Base-by-base conservation (phyloP, 2,329 filamentous ascomycete species). In the Pseudohalonectria lignicola region DNA sequence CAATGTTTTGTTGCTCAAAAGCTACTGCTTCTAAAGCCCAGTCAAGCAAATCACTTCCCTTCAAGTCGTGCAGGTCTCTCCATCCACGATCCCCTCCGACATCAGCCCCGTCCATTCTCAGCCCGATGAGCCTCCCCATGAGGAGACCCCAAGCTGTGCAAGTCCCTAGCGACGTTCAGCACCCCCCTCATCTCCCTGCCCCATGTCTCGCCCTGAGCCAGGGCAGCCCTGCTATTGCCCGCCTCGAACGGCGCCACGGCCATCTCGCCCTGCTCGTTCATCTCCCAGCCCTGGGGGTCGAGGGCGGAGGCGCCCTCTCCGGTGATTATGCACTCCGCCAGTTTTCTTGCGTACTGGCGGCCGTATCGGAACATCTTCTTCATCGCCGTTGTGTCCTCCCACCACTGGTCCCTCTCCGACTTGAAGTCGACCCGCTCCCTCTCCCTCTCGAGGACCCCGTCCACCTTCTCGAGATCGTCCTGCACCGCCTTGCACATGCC, bases 221-320 rank as follows among this genome's bases (percentile, higher is more conserved):
- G n/a, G n/a, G 33, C 21, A 35, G 21, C 33, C 33, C 9, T 8
- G 11, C 19, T 20, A 13, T 17, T 25, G 12, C 36, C 32, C 19
- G 12, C 13, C 29, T 37, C 18, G 10, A 37, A 32, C 1, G 6
- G n/a, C 18, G 31, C 36, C 10, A 37, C 15, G 11, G 29, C 29
- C 29, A 37, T 25, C 29, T 25, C 20, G 7, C 36, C 36, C 16
- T 16, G 12, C 19, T 37, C 36, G 20, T 37, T 28, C 8, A 37
- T 13, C 18, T 32, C 28, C 23, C 23, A 26, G 8, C 23, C 23
- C 12, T 12, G 8, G 23, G 23, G 7, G 23, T 7, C 12, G 23
- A 26, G 23, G 12, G 23, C 23, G 23, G 23, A 26, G 23, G 7
- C 23, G 8, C 12, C 23, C n/a, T 34, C 31, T 5, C 29, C 36